These are phyloP conservation scores for Phycomyces blakesleeanus DNA, from an alignment of 192 early-diverging fungal genomes.

Conservation along the genomic window DNA sequence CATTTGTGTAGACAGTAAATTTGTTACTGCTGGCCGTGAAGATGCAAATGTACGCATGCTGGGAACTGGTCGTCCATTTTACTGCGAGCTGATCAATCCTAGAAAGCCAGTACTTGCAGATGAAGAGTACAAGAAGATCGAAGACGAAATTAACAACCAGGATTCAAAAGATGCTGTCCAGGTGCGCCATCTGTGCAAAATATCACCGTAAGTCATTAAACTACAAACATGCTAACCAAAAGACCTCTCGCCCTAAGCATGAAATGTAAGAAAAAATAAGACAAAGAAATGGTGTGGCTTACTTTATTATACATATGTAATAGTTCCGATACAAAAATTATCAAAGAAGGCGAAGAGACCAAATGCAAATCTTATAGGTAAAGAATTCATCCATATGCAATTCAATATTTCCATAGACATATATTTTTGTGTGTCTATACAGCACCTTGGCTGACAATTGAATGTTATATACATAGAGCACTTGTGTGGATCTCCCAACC, in stretches of 20 bases:
- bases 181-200: conserved; percentile 43
- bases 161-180: conserved; percentile 48
- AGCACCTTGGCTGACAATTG: too few species aligned
- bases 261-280: too few species aligned
- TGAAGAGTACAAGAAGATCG: conserved; percentile 42
- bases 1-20: conserved; percentile 53
- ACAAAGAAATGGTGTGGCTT: too few species aligned
- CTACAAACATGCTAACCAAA: too few species aligned
- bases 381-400: too few species aligned
- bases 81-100: conserved; percentile 84
- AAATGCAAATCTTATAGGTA: conserved; percentile 68
- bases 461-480: conserved; percentile 48
- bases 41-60: conserved; percentile 96
- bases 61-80: conserved; percentile 88
- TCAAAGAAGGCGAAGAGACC: conserved; percentile 72
- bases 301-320: background rate
- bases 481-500: conserved; percentile 63
- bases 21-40: conserved; percentile 84
- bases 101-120: conserved; percentile 37
- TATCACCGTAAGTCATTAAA: conserved; percentile 34
- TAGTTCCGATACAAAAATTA: conserved; percentile 51
- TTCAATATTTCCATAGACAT: too few species aligned
- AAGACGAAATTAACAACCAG: conserved; percentile 36
- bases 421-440: too few species aligned
- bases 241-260: too few species aligned